phyloP scores from a whole-genome alignment of 202 grass and related monocot genomes.

The Zizania palustris region DNA sequence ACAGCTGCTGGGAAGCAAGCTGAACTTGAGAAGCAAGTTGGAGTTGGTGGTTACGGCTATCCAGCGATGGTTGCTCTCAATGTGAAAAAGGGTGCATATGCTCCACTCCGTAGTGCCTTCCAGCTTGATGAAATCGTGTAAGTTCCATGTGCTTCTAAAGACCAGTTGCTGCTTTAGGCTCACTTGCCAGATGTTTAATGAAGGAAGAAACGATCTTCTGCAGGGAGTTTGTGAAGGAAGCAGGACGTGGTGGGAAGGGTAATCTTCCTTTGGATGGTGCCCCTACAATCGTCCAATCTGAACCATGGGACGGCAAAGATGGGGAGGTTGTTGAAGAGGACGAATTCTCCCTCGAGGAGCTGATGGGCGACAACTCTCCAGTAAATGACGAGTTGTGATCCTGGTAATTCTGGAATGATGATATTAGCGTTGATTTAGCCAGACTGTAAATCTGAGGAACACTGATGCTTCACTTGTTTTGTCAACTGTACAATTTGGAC shows the following conservation, averaged over 20 bases:
- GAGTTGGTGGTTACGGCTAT: constrained; percentile 96
- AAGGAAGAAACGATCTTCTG: constrained; percentile 7
- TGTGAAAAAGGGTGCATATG: constrained; percentile 83
- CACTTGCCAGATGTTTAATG: neutral
- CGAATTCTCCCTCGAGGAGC: constrained; percentile 94
- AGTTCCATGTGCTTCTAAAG: constrained; percentile 31
- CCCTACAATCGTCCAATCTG: constrained; percentile 57
- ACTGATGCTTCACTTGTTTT: constrained; percentile 37
- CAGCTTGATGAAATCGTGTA: constrained; percentile 76
- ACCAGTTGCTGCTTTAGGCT: neutral
- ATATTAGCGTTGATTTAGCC: constrained; percentile 24
- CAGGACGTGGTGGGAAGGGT: constrained; percentile 84
- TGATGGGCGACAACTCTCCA: constrained; percentile 65
- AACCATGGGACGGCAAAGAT: constrained; percentile 97
- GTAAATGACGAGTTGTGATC: constrained; percentile 85
- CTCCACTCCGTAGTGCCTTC: constrained; percentile 86
- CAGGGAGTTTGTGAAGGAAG: constrained; percentile 94
- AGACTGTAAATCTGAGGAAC: constrained; percentile 50
- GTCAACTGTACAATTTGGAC: constrained; percentile 29
- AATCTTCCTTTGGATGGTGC: constrained; percentile 73
- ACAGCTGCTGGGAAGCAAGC: constrained; percentile 78
- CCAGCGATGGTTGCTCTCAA: constrained; percentile 97
- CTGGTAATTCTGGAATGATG: constrained; percentile 36
- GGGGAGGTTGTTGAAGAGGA: constrained; percentile 89
- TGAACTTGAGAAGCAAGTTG: constrained; percentile 86